phyloP scores from a whole-genome alignment of 768 basidiomycete genomes.

The Tulasnella sp. region DNA sequence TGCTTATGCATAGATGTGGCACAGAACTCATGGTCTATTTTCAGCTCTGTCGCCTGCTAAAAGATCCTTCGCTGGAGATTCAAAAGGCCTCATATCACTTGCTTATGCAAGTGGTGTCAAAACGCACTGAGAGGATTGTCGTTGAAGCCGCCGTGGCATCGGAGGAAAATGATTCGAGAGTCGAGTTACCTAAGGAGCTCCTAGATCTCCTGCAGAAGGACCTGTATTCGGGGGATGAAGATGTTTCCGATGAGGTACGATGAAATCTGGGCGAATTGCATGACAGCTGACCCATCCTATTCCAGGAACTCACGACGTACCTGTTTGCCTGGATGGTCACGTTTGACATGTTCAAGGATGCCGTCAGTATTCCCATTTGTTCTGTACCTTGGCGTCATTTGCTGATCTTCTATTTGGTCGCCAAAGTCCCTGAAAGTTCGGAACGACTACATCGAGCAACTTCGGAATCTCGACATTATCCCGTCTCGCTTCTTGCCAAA shows the following conservation, averaged over 20 bases:
- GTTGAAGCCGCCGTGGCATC: conserved; percentile 75
- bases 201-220: conserved; percentile 45
- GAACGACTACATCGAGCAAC: conserved; percentile 72
- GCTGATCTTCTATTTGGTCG: not conserved
- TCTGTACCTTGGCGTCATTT: conserved; percentile 6
- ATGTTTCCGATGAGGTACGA: conserved; percentile 28
- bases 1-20: not conserved
- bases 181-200: conserved; percentile 53
- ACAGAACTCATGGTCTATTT: not conserved
- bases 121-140: conserved; percentile 69
- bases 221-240: conserved; percentile 27
- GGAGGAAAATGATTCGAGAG: conserved; percentile 39
- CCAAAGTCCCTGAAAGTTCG: conserved; percentile 75
- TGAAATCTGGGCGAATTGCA: conserved; percentile 24
- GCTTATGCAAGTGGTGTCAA: conserved; percentile 52
- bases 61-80: conserved; percentile 47
- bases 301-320: conserved; percentile 43
- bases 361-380: conserved; percentile 40
- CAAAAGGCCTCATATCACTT: conserved; percentile 70
- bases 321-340: conserved; percentile 85
- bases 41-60: conserved; percentile 71
- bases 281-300: conserved; percentile 8
- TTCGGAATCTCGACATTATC: conserved; percentile 58
- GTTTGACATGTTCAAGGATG: conserved; percentile 71
- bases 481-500: conserved; percentile 52